Base-by-base conservation (phyloP, 441 rosid species). In the Dalechampia spathulata region DNA sequence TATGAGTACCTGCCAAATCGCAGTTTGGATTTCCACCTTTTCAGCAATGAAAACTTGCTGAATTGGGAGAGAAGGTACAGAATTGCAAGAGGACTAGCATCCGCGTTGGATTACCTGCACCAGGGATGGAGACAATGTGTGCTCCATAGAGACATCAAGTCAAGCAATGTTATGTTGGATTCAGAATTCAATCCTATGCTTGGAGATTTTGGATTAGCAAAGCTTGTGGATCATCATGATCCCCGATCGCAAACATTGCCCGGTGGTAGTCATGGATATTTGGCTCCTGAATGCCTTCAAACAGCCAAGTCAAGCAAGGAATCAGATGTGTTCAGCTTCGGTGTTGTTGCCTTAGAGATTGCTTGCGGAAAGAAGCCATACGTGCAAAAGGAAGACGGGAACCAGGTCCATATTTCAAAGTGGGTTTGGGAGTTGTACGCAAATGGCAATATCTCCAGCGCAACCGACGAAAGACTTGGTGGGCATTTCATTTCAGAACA, bases 41-140 rank as follows among this genome's bases (percentile, higher is more conserved):
- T 52, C 26, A 5, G 19, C 15, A 1, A 11, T 1, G n/a, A 61
- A 23, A 43, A 30, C 4, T 15, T 19, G 30, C 6, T 52, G 39
- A 26, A 36, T 7, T 77, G 85, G 85, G 21, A 60, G 1, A 36
- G 25, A 2, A 66, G 80, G 63, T 70, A 69, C 61, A 75, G 47
- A 52, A 75, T 77, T 40, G 60, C 75, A 12, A 62, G 64, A 9
- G 85, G 77, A 0, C 16, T 78, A 39, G 83, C 80, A 17, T 78
- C 78, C 11, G 78, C 75, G 0, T 7, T 83, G 61, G 64, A 65
- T 6, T 80, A 83, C 57, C 70, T 76, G 0, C 85, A 78, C 2
- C 78, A 80, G 53, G 84, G 75, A 48, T 80, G 80, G 75, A 81
- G 77, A 58, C 81, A 68, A 38, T 78, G 83, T 8, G 74, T 80